A percentile compares a stretch with the other conserved stretches of the same genome.
Conservation (phyloP, 192 early-diverging fungal genomes). For the Coemansia sp. region DNA sequence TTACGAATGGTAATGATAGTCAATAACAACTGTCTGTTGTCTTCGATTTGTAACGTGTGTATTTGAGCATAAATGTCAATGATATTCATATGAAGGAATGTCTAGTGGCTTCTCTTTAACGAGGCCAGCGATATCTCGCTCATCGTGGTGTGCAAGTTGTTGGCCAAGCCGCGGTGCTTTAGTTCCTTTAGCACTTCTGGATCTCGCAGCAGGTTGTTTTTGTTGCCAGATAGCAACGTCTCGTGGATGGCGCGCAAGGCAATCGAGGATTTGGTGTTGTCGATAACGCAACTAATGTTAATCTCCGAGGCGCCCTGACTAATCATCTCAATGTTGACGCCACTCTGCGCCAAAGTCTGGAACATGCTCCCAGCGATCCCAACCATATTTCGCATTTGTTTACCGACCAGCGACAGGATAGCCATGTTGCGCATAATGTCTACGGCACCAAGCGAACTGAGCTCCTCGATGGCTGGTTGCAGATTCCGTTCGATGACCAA, state of each 20-base stretch:
- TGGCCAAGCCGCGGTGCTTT: constrained; percentile 35
- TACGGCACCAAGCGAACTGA: constrained; percentile 78
- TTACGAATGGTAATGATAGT: neutral
- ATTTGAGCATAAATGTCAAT: neutral
- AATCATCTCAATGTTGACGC: constrained; percentile 99
- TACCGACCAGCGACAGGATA: constrained; percentile 94
- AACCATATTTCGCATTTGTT: constrained; percentile 97
- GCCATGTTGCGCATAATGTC: constrained; percentile 88
- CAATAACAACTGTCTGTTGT: neutral
- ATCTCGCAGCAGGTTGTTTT: constrained; percentile 47
- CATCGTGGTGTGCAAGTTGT: constrained; percentile 41
- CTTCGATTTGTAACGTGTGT: neutral
- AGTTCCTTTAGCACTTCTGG: constrained; percentile 47
- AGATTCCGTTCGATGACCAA: constrained; percentile 70
- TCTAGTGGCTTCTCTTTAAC: constrained; percentile 15
- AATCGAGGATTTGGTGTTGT: constrained; percentile 64
- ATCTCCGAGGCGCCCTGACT: constrained; percentile 98
- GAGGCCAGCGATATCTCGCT: constrained; percentile 46
- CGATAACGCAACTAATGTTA: constrained; percentile 97
- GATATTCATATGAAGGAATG: neutral
- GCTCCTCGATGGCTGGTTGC: constrained; percentile 74
- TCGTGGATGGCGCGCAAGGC: constrained; percentile 93
- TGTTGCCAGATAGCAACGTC: constrained; percentile 58
- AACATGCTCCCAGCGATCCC: constrained; percentile 96
- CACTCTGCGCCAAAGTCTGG: constrained; percentile 77